These are phyloP conservation scores for Kodamaea arcana DNA, from an alignment of 1,139 yeast species.

Conservation along the genomic window DNA sequence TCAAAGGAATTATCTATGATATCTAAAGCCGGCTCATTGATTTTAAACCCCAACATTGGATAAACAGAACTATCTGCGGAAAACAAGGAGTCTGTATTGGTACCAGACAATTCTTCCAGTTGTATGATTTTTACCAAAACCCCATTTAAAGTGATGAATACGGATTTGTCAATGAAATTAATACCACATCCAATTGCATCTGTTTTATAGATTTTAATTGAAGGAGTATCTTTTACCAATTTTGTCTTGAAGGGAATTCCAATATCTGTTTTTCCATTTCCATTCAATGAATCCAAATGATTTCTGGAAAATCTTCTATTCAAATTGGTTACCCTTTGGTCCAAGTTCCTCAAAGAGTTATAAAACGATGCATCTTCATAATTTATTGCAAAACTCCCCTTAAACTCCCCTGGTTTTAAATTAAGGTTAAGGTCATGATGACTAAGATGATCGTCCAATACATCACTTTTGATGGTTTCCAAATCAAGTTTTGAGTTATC, in stretches of 20 bases:
- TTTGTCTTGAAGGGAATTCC: slow-evolving; percentile 35
- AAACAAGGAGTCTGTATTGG: slow-evolving; percentile 29
- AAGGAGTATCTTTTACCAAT: slow-evolving; percentile 9
- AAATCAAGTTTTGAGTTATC: slow-evolving; percentile 21
- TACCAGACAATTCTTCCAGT: slow-evolving; percentile 25
- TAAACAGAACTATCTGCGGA: slow-evolving; percentile 24
- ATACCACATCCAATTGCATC: slow-evolving; percentile 86
- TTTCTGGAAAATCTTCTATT: slow-evolving; percentile 37
- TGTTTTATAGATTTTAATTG: slow-evolving; percentile 22
- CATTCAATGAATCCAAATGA: slow-evolving; percentile 23
- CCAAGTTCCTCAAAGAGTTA: slow-evolving; percentile 34
- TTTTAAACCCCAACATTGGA: slow-evolving; percentile 40
- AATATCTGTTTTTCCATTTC: slow-evolving; percentile 31
- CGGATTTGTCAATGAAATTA: slow-evolving; percentile 57
- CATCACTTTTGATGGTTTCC: slow-evolving; percentile 27
- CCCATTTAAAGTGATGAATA: slow-evolving; percentile 85
- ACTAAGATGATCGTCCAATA: slow-evolving; percentile 13
- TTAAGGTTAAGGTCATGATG: slow-evolving; percentile 21
- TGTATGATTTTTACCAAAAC: slow-evolving; percentile 36
- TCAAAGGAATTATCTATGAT: slow-evolving; percentile 7
- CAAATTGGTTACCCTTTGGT: slow-evolving; percentile 34
- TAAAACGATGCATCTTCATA: slow-evolving; percentile 41
- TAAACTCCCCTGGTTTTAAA: slow-evolving; percentile 35
- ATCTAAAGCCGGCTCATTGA: slow-evolving; percentile 21
- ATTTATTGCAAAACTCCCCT: slow-evolving; percentile 42